Conservation (phyloP, 306 rosid species). For the Cucurbita maxima region DNA sequence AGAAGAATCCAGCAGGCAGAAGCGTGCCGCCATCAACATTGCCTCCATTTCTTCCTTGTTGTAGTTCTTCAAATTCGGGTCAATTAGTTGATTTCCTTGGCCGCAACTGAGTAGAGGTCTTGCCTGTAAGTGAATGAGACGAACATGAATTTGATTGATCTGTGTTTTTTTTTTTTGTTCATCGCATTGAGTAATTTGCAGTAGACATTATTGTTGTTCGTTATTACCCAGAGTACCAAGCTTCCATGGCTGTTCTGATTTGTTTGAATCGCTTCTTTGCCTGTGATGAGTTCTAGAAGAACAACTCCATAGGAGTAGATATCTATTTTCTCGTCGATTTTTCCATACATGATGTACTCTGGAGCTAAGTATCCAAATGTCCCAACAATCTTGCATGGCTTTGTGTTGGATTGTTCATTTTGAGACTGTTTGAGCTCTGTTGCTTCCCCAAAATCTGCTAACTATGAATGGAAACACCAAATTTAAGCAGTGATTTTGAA, state of each 20-base stretch:
- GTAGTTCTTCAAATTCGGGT: constrained; percentile 22
- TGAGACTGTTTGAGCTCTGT: constrained; percentile 15
- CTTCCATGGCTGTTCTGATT: constrained; percentile 19
- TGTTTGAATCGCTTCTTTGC: constrained; percentile 32
- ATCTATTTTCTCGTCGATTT: constrained; percentile 33
- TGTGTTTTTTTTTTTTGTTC: not conserved
- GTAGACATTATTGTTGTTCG: not conserved
- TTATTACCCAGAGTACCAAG: constrained; percentile 31
- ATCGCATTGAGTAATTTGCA: not conserved
- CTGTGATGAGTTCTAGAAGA: constrained; percentile 36
- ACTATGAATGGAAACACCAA: constrained; percentile 4
- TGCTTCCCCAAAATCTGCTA: constrained; percentile 36
- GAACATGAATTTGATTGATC: not conserved
- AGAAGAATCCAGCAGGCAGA: constrained; percentile 32
- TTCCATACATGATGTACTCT: constrained; percentile 33
- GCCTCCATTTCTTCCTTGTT: constrained; percentile 27
- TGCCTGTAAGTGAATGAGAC: constrained; percentile 17
- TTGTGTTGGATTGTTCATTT: constrained; percentile 2
- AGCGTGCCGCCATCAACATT: constrained; percentile 32
- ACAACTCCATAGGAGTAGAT: constrained; percentile 40
- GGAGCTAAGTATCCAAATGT: constrained; percentile 34
- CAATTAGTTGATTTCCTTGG: constrained; percentile 19
- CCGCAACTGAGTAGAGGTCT: constrained; percentile 27
- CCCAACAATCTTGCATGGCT: constrained; percentile 18
- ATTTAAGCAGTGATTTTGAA: not conserved